Base-by-base conservation (phyloP, 23 red algal species). In the Gracilaria gracilis region DNA sequence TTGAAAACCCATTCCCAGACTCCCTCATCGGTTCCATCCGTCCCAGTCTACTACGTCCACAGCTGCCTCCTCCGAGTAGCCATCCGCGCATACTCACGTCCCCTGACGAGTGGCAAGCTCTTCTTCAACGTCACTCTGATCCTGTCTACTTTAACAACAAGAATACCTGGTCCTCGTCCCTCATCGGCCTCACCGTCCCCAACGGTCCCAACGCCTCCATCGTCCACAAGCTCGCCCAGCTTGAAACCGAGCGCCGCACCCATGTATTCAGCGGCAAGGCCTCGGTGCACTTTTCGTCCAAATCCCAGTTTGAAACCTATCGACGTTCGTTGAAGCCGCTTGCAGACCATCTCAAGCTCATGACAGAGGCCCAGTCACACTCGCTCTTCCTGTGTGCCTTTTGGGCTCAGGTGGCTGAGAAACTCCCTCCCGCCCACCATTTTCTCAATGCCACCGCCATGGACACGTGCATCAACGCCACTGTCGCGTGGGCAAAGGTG, bases 401-500 rank as follows among this genome's bases (percentile, higher is more conserved):
- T 29, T 89, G 85, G 85, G 85, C 85, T 57, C 40, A 67, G 21
- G 85, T 89, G 16, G 74, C 70, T 25, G 83, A 87, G 20, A 55
- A 57, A 51, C 36, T 65, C 20, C 47, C 61, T 2, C 20, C 38
- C 4, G 23, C 11, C 1, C 33, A 77, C 9, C 67, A 15, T n/a
- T 89, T 80, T 54, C 54, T 44, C 37, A 42, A 25, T 42, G 47
- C 44, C 34, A 69, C 48, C 7, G 23, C 49, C 23, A 27, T 62
- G 4, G 33, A 79, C 16, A 75, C 33, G 5, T 89, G 85, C 36
- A 67, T 80, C 69, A 19, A 78, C 69, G 85, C 85, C 38, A 58
- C 85, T 9, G 85, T 89, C 4, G 85, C 69, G 21, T 89, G 85
- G 85, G 85, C 85, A 8, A 89, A 89, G 39, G 74, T 89, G n/a